Percentiles rank a stretch among this genome's conserved stretches.
These are phyloP conservation scores for Phytophthora crassamura DNA, from an alignment of 352 stramenopile genomes.

Conservation along the genomic window DNA sequence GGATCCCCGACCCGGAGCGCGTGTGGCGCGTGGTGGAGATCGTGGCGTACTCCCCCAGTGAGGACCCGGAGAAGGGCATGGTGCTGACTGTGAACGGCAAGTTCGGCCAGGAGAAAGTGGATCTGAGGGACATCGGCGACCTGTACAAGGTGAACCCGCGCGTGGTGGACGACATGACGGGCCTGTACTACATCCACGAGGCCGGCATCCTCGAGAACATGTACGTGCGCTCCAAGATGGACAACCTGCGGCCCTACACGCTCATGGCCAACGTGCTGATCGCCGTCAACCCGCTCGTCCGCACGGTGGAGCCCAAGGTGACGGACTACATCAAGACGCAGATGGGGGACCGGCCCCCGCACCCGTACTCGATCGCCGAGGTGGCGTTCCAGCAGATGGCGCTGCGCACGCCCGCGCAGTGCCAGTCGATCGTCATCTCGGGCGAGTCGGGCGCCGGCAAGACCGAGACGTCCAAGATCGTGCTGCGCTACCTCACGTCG, in stretches of 20 bases:
- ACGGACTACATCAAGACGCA: conserved; percentile 90
- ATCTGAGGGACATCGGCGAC: conserved; percentile 85
- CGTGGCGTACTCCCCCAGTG: conserved; percentile 52
- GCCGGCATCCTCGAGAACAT: conserved; percentile 87
- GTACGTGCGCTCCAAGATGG: conserved; percentile 69
- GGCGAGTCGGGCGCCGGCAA: conserved; percentile 88
- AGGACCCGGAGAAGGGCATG: conserved; percentile 69
- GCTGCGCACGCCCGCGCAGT: conserved; percentile 78
- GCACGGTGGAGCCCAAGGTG: conserved; percentile 82
- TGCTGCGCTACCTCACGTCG: conserved; percentile 88
- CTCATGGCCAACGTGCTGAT: conserved; percentile 92
- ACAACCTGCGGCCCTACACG: conserved; percentile 85
- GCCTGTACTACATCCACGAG: conserved; percentile 91
- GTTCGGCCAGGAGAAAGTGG: conserved; percentile 75
- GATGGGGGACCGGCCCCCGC: conserved; percentile 84
- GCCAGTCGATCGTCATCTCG: conserved; percentile 90
- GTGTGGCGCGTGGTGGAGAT: conserved; percentile 90
- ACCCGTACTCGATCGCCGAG: conserved; percentile 86
- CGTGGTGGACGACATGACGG: conserved; percentile 89
- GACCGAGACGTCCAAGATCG: conserved; percentile 91
- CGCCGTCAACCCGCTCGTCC: conserved; percentile 87
- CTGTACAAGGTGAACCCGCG: conserved; percentile 89
- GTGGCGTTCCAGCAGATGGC: conserved; percentile 92
- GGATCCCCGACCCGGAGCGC: conserved; percentile 82
- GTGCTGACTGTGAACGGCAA: conserved; percentile 72